Conservation (phyloP, 257 asterid genomes). For the Perilla frutescens region DNA sequence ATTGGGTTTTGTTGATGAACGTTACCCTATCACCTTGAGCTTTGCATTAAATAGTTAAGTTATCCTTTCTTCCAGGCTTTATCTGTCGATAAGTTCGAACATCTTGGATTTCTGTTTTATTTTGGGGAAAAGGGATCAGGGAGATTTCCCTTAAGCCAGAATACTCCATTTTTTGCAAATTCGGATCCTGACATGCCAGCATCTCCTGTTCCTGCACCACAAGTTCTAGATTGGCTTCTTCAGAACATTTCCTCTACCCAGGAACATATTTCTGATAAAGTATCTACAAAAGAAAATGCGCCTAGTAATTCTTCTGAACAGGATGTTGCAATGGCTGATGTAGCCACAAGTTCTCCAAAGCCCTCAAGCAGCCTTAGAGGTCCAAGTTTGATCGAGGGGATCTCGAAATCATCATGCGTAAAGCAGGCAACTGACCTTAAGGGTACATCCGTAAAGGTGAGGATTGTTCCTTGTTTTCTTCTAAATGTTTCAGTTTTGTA, state of each 20-base stretch:
- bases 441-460: conserved; percentile 84
- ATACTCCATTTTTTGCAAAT: conserved; percentile 91
- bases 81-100: conserved; percentile 82
- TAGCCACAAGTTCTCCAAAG: conserved; percentile 57
- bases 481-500: not conserved
- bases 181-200: conserved; percentile 99
- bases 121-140: conserved; percentile 86
- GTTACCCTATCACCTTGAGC: conserved; percentile 19
- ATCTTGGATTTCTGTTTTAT: conserved; percentile 76
- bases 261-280: conserved; percentile 79
- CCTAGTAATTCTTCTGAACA: conserved; percentile 71
- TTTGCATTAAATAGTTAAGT: conserved; percentile 29
- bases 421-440: conserved; percentile 88
- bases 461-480: not conserved
- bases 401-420: conserved; percentile 82
- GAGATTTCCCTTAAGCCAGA: conserved; percentile 78
- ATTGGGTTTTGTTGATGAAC: conserved; percentile 14
- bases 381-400: conserved; percentile 83
- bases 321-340: conserved; percentile 86
- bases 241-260: conserved; percentile 76
- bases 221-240: conserved; percentile 90
- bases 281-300: conserved; percentile 84
- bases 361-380: conserved; percentile 68
- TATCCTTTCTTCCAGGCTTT: conserved; percentile 58
- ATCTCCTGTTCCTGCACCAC: conserved; percentile 87